phyloP scores from a whole-genome alignment of 371 early-diverging fungal genomes.

The Batkoa obscura region DNA sequence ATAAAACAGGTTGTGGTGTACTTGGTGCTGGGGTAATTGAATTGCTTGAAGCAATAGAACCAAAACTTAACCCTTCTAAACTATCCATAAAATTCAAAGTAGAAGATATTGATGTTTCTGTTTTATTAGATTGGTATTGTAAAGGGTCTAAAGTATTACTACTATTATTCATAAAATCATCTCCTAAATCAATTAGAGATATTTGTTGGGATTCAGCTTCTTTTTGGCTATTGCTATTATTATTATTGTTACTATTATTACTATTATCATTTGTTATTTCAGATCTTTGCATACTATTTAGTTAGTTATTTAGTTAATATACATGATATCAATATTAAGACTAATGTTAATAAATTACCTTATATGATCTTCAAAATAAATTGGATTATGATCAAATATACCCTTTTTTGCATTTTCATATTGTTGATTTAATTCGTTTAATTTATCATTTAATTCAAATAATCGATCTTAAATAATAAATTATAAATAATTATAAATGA shows the following conservation, averaged over 20 bases:
- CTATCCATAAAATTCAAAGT: not conserved
- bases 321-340: no score
- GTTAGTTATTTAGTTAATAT: no score
- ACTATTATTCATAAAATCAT: not conserved
- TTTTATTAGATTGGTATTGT: not conserved
- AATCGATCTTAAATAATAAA: not conserved
- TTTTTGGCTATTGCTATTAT: no score
- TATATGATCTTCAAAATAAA: no score
- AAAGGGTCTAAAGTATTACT: not conserved
- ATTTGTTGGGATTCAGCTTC: not conserved
- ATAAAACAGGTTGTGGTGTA: not conserved
- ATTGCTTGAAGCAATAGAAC: not conserved
- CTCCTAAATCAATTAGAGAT: conserved; percentile 2
- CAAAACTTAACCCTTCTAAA: not conserved
- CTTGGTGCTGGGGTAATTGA: not conserved
- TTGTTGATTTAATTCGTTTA: conserved; percentile 1
- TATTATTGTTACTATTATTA: no score
- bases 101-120: not conserved
- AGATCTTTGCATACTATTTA: no score
- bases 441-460: not conserved
- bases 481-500: no score
- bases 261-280: no score
- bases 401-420: conserved; percentile 1
- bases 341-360: no score
- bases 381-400: not conserved